Evolutionary conservation across 2,329 filamentous ascomycete species (phyloP).

Genomic region (Alternaria sp.): DNA sequence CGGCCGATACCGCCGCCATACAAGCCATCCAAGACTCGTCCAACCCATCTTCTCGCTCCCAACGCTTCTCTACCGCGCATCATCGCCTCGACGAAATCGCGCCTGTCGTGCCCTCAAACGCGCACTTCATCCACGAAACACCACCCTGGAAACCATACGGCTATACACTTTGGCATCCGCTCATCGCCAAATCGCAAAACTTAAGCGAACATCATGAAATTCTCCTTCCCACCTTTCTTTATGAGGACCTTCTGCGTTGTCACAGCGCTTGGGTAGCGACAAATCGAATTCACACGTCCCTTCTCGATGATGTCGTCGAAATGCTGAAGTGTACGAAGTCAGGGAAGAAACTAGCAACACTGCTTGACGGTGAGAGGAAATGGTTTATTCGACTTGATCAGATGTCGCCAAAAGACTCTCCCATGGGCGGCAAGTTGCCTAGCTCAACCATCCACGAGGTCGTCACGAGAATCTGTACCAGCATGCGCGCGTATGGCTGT

Average conservation of each 20-base stretch:
- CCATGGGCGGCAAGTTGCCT: slow-evolving; percentile 3
- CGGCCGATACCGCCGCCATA: not conserved
- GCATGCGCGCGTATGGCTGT: slow-evolving; percentile 49
- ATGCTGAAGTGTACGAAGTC: slow-evolving; percentile 5
- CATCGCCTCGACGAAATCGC: slow-evolving; percentile 18
- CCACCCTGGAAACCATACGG: slow-evolving; percentile 45
- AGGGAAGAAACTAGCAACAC: slow-evolving; percentile 3
- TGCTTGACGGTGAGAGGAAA: slow-evolving; percentile 17
- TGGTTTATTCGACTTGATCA: slow-evolving; percentile 56
- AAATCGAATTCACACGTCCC: not conserved
- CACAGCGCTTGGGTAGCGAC: slow-evolving; percentile 16
- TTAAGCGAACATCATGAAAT: slow-evolving; percentile 37
- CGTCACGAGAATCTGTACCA: slow-evolving; percentile 51
- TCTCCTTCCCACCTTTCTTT: slow-evolving; percentile 26
- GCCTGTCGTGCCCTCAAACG: slow-evolving; percentile 13
- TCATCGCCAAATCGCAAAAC: slow-evolving; percentile 51
- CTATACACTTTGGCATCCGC: slow-evolving; percentile 55
- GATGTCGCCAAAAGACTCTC: slow-evolving; percentile 56
- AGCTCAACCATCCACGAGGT: slow-evolving; percentile 10
- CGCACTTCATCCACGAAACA: slow-evolving; percentile 17
- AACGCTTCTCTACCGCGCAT: slow-evolving; percentile 25
- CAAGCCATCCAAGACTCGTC: slow-evolving; percentile 14
- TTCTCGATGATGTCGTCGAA: slow-evolving; percentile 14
- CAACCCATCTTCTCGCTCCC: slow-evolving; percentile 13
- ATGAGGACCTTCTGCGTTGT: slow-evolving; percentile 43